phyloP scores from a whole-genome alignment of 805 yeast genomes.

The Brettanomyces nanus region DNA sequence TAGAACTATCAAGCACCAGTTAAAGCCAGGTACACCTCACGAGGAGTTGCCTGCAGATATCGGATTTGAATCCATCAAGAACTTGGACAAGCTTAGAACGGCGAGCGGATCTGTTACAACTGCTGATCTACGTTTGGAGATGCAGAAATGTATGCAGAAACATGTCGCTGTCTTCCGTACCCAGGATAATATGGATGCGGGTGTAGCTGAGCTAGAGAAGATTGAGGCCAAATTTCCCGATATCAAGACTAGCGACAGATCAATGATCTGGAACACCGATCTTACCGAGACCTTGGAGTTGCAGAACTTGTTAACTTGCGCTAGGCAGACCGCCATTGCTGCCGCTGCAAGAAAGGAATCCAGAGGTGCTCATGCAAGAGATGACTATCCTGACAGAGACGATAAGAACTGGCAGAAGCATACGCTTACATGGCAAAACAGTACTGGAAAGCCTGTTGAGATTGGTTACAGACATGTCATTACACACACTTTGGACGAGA shows the following conservation, averaged over 20 bases:
- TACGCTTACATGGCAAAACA: slow-evolving; percentile 82
- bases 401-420: slow-evolving; percentile 98
- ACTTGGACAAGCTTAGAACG: slow-evolving; percentile 80
- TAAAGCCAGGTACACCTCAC: slow-evolving; percentile 85
- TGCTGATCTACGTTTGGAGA: slow-evolving; percentile 79
- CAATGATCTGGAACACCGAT: slow-evolving; percentile 98
- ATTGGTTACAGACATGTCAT: slow-evolving; percentile 85
- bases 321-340: slow-evolving; percentile 87
- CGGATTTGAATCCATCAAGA: slow-evolving; percentile 84
- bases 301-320: slow-evolving; percentile 95
- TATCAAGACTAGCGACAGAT: slow-evolving; percentile 86
- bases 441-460: slow-evolving; percentile 59
- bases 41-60: slow-evolving; percentile 75
- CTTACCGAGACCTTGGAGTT: slow-evolving; percentile 92
- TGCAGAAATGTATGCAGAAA: slow-evolving; percentile 95
- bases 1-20: slow-evolving; percentile 76
- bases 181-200: slow-evolving; percentile 84
- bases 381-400: slow-evolving; percentile 93
- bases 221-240: slow-evolving; percentile 70
- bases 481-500: slow-evolving; percentile 76
- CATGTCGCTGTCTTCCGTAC: slow-evolving; percentile 97
- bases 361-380: slow-evolving; percentile 99
- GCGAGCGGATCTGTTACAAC: slow-evolving; percentile 79
- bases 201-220: slow-evolving; percentile 69
- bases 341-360: slow-evolving; percentile 96